A percentile compares a stretch with the other conserved stretches of the same genome.
phyloP scores from a whole-genome alignment of 2,329 filamentous ascomycete genomes.

The Venturiaceae sp. region DNA sequence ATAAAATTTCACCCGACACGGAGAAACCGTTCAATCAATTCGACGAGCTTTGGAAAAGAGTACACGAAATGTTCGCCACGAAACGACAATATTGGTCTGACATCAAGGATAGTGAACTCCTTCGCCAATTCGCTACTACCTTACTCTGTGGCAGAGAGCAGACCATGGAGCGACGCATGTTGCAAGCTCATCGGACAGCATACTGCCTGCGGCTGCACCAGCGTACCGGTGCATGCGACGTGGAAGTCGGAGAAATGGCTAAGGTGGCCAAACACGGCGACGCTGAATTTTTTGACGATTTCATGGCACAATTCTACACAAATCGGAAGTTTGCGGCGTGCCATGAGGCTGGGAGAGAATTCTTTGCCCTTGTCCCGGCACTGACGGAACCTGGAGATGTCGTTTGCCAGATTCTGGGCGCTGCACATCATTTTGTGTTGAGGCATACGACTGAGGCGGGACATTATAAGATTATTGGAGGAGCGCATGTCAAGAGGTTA shows the following conservation, averaged over 20 bases:
- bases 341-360: not conserved
- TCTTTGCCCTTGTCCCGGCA: not conserved
- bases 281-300: not conserved
- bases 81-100: not conserved
- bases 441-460: not conserved
- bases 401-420: not conserved
- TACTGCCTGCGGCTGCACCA: not conserved
- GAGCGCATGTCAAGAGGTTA: not conserved
- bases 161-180: not conserved
- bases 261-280: not conserved
- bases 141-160: not conserved
- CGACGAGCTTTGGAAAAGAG: not conserved
- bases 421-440: not conserved
- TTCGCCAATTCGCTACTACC: not conserved
- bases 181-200: not conserved
- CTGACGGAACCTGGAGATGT: not conserved
- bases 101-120: not conserved
- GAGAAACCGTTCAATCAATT: not conserved
- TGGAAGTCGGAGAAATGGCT: not conserved
- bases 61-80: not conserved
- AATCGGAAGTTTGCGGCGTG: not conserved
- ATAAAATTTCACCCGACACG: not conserved
- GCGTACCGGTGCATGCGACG: not conserved
- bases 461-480: not conserved
- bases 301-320: not conserved